Percentiles rank a stretch among this genome's conserved stretches.
Conservation (phyloP, 73 alveolate genomes). For the Paramecium sexaurelia region DNA sequence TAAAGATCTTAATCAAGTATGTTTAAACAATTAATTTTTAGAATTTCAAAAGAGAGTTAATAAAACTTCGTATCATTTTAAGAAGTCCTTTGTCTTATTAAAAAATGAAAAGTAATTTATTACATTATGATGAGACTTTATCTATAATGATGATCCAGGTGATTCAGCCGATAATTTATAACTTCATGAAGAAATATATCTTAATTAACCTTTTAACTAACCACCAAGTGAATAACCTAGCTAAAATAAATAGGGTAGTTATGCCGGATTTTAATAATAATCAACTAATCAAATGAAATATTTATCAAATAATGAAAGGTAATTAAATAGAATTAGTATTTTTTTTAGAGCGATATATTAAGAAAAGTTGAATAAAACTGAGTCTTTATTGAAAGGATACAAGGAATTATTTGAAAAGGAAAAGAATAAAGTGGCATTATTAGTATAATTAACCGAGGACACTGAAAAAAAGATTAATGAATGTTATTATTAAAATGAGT, state of each 20-base stretch:
- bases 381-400: conserved; percentile 31
- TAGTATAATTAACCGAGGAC: neutral
- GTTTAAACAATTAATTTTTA: neutral
- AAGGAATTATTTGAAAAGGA: conserved; percentile 50
- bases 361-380: conserved; percentile 19
- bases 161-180: neutral
- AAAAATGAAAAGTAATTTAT: conserved; percentile 21
- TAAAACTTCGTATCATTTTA: neutral
- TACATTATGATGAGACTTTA: neutral
- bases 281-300: neutral
- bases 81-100: conserved; percentile 48
- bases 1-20: neutral
- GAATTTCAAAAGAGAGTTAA: neutral
- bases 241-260: neutral
- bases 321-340: neutral
- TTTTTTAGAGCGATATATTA: neutral
- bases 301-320: conserved; percentile 49
- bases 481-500: conserved; percentile 18
- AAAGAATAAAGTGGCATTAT: neutral
- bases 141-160: conserved; percentile 36
- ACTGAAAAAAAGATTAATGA: neutral
- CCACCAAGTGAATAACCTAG: neutral
- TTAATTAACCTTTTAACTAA: neutral
- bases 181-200: neutral
- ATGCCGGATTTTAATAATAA: neutral